Percentiles rank a stretch among this genome's conserved stretches.
These are phyloP conservation scores for Penicillium psychrosexuale DNA, from an alignment of 2,329 filamentous ascomycete genomes.

Conservation along the genomic window DNA sequence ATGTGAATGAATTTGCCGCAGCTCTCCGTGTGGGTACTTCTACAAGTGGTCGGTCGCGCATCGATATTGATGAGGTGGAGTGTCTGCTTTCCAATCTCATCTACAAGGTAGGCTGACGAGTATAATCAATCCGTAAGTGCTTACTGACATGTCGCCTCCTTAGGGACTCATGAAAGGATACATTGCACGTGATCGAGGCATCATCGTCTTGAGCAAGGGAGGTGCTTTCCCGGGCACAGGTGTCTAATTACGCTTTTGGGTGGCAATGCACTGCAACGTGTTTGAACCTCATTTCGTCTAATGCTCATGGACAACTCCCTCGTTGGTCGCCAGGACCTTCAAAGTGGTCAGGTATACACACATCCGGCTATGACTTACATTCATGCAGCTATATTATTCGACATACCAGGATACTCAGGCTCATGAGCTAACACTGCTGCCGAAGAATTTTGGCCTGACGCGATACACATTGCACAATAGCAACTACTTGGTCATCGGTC, in stretches of 20 bases:
- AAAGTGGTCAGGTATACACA: background rate
- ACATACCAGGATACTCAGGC: background rate
- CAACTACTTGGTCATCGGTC: background rate
- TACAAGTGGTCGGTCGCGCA: constrained; percentile 50
- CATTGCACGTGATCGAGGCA: constrained; percentile 84
- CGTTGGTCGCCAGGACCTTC: background rate
- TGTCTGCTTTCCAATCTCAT: constrained; percentile 95
- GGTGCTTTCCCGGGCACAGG: constrained; percentile 93
- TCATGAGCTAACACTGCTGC: background rate
- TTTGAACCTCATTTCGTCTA: background rate
- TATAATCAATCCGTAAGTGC: background rate
- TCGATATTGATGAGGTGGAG: constrained; percentile 91
- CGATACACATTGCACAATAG: background rate
- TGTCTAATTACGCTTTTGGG: constrained; percentile 40
- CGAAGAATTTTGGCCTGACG: background rate
- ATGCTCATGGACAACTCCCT: background rate
- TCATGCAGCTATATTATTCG: background rate
- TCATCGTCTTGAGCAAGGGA: constrained; percentile 88
- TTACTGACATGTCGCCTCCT: constrained; percentile 17
- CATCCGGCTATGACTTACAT: background rate
- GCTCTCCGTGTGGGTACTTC: constrained; percentile 71
- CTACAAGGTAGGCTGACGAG: constrained; percentile 72
- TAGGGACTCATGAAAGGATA: constrained; percentile 97
- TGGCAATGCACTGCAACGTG: background rate
- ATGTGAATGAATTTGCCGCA: constrained; percentile 77